phyloP scores from a whole-genome alignment of 768 basidiomycete species.

The Tulasnella calospora region DNA sequence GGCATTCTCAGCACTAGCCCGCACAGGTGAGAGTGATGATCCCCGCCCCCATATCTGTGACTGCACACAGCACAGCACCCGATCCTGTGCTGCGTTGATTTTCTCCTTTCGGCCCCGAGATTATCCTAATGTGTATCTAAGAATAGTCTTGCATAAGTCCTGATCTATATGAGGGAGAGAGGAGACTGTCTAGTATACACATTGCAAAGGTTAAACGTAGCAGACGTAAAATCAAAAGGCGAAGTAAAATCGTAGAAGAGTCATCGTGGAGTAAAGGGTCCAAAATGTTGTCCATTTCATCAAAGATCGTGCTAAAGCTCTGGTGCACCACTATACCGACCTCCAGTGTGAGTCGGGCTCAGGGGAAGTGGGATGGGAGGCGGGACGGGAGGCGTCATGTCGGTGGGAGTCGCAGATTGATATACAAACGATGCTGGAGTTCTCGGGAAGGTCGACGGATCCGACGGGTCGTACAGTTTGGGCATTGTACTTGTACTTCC shows the following conservation, averaged over 20 bases:
- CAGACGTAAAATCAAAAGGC: too few relatives aligned
- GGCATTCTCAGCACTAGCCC: too few relatives aligned
- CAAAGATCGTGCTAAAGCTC: background rate
- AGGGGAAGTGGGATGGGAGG: background rate
- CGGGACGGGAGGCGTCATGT: background rate
- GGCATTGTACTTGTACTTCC: background rate
- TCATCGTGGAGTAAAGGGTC: background rate
- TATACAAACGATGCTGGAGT: constrained; percentile 20
- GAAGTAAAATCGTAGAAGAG: too few relatives aligned
- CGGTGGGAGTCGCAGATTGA: background rate
- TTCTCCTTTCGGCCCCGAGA: too few relatives aligned
- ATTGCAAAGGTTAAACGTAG: background rate
- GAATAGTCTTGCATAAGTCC: too few relatives aligned
- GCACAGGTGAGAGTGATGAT: too few relatives aligned
- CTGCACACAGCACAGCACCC: background rate
- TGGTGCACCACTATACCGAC: background rate
- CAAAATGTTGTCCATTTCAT: background rate
- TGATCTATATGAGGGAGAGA: too few relatives aligned
- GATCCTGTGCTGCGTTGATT: background rate
- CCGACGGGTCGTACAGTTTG: constrained; percentile 6
- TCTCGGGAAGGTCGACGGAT: constrained; percentile 9
- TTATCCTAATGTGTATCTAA: too few relatives aligned
- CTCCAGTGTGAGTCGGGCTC: background rate
- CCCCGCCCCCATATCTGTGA: background rate
- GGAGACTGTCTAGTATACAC: background rate